Percentiles rank a stretch among this genome's conserved stretches.
These are phyloP conservation scores for Ilyonectria sp. DNA, from an alignment of 2,329 filamentous ascomycete species.

Conservation along the genomic window DNA sequence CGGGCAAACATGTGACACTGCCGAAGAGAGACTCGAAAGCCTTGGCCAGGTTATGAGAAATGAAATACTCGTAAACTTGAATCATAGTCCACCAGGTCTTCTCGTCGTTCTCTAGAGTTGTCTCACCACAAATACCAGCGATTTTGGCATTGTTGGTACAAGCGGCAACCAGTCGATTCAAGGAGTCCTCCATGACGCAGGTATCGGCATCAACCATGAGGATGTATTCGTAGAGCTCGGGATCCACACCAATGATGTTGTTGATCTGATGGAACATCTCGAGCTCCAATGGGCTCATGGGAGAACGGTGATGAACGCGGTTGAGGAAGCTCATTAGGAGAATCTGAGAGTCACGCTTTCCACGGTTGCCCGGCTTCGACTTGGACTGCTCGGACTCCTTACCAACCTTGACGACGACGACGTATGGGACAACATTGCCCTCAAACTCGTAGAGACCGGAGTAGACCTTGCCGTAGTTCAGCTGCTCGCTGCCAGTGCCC, in stretches of 20 bases:
- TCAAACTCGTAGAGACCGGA: slow-evolving; percentile 98
- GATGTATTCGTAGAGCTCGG: slow-evolving; percentile 96
- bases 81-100: slow-evolving; percentile 99
- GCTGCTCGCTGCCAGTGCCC: slow-evolving; percentile 88
- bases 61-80: slow-evolving; percentile 99
- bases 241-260: slow-evolving; percentile 98
- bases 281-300: slow-evolving; percentile 96
- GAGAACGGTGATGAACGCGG: slow-evolving; percentile 91
- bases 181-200: slow-evolving; percentile 89
- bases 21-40: slow-evolving; percentile 98
- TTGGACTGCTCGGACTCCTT: slow-evolving; percentile 95
- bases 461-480: slow-evolving; percentile 99
- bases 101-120: slow-evolving; percentile 95
- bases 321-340: slow-evolving; percentile 98
- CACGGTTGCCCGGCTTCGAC: slow-evolving; percentile 95
- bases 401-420: slow-evolving; percentile 96
- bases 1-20: slow-evolving; percentile 97
- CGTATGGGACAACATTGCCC: slow-evolving; percentile 96
- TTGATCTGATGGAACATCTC: slow-evolving; percentile 99
- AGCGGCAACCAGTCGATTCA: slow-evolving; percentile 92
- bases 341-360: slow-evolving; percentile 98
- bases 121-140: slow-evolving; percentile 97
- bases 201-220: slow-evolving; percentile 99
- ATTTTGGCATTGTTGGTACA: slow-evolving; percentile 97
- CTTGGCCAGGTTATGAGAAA: slow-evolving; percentile 96